Evolutionary conservation across 345 rosid species (phyloP), one percentile per base, ranked within the genome.

Genomic region (Geranium brycei): DNA sequence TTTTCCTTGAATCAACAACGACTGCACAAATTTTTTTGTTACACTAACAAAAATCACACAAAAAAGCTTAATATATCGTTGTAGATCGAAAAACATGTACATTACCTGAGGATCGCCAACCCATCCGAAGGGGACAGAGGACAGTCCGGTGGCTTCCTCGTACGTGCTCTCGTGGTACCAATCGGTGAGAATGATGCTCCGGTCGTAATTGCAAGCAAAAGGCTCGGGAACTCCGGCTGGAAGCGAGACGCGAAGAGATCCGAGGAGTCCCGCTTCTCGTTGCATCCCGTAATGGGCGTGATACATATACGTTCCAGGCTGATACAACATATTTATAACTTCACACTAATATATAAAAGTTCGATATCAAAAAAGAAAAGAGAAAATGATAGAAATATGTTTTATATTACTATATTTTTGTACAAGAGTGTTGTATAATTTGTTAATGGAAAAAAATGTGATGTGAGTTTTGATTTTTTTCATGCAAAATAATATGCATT

Each of bases 201-300:
- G 61, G 66, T 88, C 93, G 23, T 84, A 72, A 71, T 88, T 85
- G 12, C 82, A 88, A 0, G 55, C 19, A 31, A 84, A 91, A 2
- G 97, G 97, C 60, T 87, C 93, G 0, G 82, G 64, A 31, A 81
- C 30, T 17, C 84, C 77, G 0, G 72, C 72, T 0, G 82, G 83
- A 40, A 74, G 73, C 0, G 80, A 64, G 35, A 91, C 97, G 0
- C 62, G 71, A 58, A 91, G 88, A 17, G 84, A 77, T 15, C 97
- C 97, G 11, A 79, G 72, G n/a, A 86, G 53, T 51, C 95, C 91
- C 15, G 87, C 71, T 68, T 78, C 86, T 75, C 83, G 83, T 66
- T 91, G 97, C 91, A 91, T 84, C 19, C 89, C 85, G 19, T 91
- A 88, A 70, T 85, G 91, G 0, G 91, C 88, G 58, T 88, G 97